Base-by-base conservation (phyloP, 208 protist genomes). In the Trypanosoma cruzi region DNA sequence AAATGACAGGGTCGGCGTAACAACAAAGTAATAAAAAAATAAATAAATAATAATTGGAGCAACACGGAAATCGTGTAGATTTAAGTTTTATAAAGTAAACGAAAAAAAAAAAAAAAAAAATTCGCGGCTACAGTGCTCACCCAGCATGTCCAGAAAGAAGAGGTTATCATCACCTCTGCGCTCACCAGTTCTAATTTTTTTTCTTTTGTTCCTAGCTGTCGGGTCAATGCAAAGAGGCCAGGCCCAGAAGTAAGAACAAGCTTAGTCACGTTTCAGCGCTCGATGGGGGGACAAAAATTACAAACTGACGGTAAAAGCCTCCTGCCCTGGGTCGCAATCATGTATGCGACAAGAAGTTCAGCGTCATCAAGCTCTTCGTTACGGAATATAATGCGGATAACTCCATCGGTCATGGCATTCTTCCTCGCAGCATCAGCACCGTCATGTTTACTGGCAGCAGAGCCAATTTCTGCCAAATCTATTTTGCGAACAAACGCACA, bases 401-500 rank as follows among this genome's bases (percentile, higher is more conserved):
- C 71, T 20, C 64, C 64, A 24, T 49, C 58, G 18, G 42, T 44
- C 32, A 77, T 32, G 16, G 22, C 57, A 28, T 71, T 58, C 6
- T 52, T 57, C 4, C 40, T 36, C 14, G 31, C 64, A 64, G 10
- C 54, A 14, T 37, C 18, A 65, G 50, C 14, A 42, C 59, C 37
- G 77, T 42, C 20, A 8, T 46, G 26, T 63, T 59, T 55, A 74
- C 57, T 18, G 26, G 42, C 44, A 7, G 31, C 52, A 36, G 31
- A 34, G 44, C 58, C 58, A 77, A 65, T 48, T 40, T 59, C 57
- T 24, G 62, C 26, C 66, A 37, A 68, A 44, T 79, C 62, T 64
- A 81, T 78, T 37, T 71, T 73, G 20, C 69, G 65, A 32, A 84
- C 70, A 70, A 82, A 82, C 34, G 64, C 50, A 32, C 71, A 77